Conservation (phyloP, 2,329 filamentous ascomycete species). For the Fusarium nisikadoi region DNA sequence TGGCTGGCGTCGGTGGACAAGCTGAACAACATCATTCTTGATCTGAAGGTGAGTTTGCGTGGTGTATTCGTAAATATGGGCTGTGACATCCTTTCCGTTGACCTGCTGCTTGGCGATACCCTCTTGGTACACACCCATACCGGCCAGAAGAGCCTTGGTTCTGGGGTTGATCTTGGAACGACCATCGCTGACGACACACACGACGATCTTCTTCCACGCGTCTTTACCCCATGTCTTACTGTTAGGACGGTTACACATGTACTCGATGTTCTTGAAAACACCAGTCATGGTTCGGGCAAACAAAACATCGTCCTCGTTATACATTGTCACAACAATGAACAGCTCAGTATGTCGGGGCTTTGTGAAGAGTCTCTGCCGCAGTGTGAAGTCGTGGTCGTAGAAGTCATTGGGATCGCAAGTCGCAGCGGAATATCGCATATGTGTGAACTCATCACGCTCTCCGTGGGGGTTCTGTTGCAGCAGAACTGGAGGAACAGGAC, state of each 20-base stretch:
- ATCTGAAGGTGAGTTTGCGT: slow-evolving; percentile 87
- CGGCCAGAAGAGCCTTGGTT: slow-evolving; percentile 88
- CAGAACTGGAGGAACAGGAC: slow-evolving; percentile 89
- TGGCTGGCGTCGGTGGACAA: slow-evolving; percentile 87
- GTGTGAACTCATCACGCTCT: slow-evolving; percentile 90
- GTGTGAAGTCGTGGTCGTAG: slow-evolving; percentile 87
- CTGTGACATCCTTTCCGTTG: slow-evolving; percentile 94
- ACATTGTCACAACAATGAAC: slow-evolving; percentile 98
- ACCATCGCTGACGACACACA: slow-evolving; percentile 96
- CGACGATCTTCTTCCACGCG: slow-evolving; percentile 99
- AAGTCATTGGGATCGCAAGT: slow-evolving; percentile 94
- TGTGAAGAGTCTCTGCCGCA: slow-evolving; percentile 90
- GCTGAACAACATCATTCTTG: slow-evolving; percentile 87
- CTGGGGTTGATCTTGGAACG: slow-evolving; percentile 96
- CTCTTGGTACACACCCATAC: slow-evolving; percentile 96
- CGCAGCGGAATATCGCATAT: slow-evolving; percentile 93
- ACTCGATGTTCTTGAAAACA: slow-evolving; percentile 98
- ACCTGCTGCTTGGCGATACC: slow-evolving; percentile 99
- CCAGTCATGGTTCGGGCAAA: slow-evolving; percentile 96
- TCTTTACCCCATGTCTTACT: slow-evolving; percentile 99
- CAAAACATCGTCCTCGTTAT: slow-evolving; percentile 97
- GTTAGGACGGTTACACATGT: slow-evolving; percentile 92
- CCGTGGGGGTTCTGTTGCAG: slow-evolving; percentile 90
- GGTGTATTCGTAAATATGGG: slow-evolving; percentile 97
- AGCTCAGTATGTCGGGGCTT: slow-evolving; percentile 93